Conservation (phyloP, 805 yeast genomes). For the Jamesozyma gamospora region DNA sequence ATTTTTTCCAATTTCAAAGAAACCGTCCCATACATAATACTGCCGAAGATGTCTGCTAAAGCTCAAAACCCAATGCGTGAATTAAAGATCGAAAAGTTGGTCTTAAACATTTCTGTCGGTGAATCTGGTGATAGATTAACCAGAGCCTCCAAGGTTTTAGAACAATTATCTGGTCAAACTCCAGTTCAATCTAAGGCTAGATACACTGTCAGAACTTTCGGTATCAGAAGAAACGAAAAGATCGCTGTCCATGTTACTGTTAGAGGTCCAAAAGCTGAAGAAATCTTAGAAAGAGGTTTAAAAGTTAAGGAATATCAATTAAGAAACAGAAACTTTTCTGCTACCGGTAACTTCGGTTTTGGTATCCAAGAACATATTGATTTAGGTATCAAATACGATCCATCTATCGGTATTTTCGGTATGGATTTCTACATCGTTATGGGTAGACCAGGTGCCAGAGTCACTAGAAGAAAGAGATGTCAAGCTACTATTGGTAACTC, state of each 20-base stretch:
- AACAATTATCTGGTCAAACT: slow-evolving; percentile 99
- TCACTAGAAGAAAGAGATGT: slow-evolving; percentile 97
- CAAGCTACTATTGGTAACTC: slow-evolving; percentile 79
- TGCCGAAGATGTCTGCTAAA: slow-evolving; percentile 39
- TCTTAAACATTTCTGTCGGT: slow-evolving; percentile 99
- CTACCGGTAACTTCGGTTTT: slow-evolving; percentile 99
- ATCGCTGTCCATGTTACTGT: slow-evolving; percentile 98
- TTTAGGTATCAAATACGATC: slow-evolving; percentile 99
- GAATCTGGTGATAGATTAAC: slow-evolving; percentile 99
- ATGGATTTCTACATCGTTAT: slow-evolving; percentile 99
- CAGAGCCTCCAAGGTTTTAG: slow-evolving; percentile 99
- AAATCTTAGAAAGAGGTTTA: slow-evolving; percentile 98
- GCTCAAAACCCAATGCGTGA: slow-evolving; percentile 96
- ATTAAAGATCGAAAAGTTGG: slow-evolving; percentile 97
- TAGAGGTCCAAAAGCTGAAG: slow-evolving; percentile 99
- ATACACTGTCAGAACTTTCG: slow-evolving; percentile 99
- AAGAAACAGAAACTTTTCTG: slow-evolving; percentile 88
- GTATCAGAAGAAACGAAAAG: slow-evolving; percentile 99
- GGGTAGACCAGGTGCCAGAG: slow-evolving; percentile 99
- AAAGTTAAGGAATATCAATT: slow-evolving; percentile 99
- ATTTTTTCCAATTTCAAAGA: neutral
- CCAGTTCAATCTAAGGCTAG: slow-evolving; percentile 99
- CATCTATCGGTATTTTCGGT: slow-evolving; percentile 99
- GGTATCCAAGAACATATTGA: slow-evolving; percentile 99
- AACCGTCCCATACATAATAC: slow-evolving; percentile 7